A percentile compares a stretch with the other conserved stretches of the same genome.
Evolutionary conservation across 306 rosid genomes (phyloP).

Genomic region (Dalbergia cultrata): DNA sequence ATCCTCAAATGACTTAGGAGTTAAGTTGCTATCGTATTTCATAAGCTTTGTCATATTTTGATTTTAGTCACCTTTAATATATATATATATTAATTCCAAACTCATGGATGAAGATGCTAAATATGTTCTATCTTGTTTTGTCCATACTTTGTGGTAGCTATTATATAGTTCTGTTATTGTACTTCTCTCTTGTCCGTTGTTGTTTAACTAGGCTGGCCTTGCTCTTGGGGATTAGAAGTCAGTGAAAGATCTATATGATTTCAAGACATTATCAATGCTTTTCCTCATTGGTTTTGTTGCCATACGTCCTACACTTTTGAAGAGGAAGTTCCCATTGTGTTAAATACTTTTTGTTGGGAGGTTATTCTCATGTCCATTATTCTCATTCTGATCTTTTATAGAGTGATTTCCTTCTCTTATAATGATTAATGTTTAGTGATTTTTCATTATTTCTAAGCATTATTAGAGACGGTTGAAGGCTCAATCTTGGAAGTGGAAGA

Average conservation of each 20-base stretch:
- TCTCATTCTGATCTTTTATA: too few species aligned
- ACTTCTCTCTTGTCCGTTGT: conserved; percentile 31
- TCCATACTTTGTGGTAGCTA: conserved; percentile 9
- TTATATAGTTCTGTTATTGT: conserved; percentile 3
- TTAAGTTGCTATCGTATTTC: conserved; percentile 19
- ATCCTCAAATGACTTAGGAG: conserved; percentile 14
- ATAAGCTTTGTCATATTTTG: conserved; percentile 9
- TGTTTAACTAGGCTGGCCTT: conserved; percentile 86
- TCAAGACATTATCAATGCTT: conserved; percentile 83
- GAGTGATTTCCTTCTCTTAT: too few species aligned
- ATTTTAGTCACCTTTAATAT: conserved; percentile 14
- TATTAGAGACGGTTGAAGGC: too few species aligned
- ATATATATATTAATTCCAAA: neutral
- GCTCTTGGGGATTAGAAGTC: conserved; percentile 98
- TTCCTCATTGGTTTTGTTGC: conserved; percentile 88
- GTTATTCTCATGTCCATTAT: too few species aligned
- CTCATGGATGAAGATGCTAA: conserved; percentile 23
- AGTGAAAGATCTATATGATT: conserved; percentile 91
- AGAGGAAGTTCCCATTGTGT: too few species aligned
- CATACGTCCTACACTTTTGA: conserved; percentile 77
- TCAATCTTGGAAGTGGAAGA: too few species aligned
- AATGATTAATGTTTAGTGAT: too few species aligned
- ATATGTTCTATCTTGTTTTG: neutral
- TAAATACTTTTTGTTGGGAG: too few species aligned
- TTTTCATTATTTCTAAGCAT: too few species aligned